These are phyloP conservation scores for Oryza glaberrima DNA, from an alignment of 176 grass and related monocot genomes.

Conservation along the genomic window DNA sequence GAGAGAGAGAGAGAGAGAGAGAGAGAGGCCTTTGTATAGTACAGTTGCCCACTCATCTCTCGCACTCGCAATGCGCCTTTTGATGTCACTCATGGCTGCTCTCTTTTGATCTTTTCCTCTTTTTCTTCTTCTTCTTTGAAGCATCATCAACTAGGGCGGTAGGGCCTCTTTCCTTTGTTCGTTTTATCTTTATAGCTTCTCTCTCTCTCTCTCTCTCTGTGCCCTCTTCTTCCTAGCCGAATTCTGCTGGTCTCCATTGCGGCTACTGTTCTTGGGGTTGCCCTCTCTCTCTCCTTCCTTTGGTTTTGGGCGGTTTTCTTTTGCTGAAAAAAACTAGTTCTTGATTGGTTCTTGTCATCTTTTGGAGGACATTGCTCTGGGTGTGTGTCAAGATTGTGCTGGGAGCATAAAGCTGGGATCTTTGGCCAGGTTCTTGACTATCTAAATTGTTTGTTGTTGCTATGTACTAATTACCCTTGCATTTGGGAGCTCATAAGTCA, in stretches of 20 bases:
- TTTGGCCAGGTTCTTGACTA: not conserved
- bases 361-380: not conserved
- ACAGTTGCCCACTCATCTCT: constrained; percentile 47
- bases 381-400: not conserved
- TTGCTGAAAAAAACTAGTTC: not conserved
- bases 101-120: constrained; percentile 36
- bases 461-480: not conserved
- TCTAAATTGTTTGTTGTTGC: not conserved
- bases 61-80: constrained; percentile 49
- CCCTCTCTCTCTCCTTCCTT: not conserved
- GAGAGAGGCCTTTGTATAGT: not conserved
- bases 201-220: not conserved
- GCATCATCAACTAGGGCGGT: constrained; percentile 1
- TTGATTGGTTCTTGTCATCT: constrained; percentile 9
- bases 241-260: constrained; percentile 25
- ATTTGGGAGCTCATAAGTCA: not conserved
- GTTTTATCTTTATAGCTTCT: constrained; percentile 7
- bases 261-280: not conserved
- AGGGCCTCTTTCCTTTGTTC: constrained; percentile 9
- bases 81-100: constrained; percentile 15
- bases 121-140: not conserved
- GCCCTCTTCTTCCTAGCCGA: constrained; percentile 2
- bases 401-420: not conserved
- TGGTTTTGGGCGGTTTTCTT: not conserved
- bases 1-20: not conserved